Base-by-base conservation (phyloP, 2,329 filamentous ascomycete species). In the Cylindrodendrum hubeiense region DNA sequence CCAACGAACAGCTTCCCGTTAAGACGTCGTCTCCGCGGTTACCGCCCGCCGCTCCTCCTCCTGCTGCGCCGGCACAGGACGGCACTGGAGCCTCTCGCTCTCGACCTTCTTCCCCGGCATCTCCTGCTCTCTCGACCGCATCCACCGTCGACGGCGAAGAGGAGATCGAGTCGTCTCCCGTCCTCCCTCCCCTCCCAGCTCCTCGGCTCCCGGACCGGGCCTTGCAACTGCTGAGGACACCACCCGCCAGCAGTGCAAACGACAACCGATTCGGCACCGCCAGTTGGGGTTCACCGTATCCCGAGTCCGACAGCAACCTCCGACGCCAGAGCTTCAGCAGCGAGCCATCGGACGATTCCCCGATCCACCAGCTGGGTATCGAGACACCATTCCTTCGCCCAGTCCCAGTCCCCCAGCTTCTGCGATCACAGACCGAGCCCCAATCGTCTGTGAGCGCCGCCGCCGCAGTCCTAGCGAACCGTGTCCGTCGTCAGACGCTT, bases 271-370 rank as follows among this genome's bases (percentile, higher is more conserved):
- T 87, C 78, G 85, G 86, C 66, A 96, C 93, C 50, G 91, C 94
- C 52, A 95, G 91, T 78, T 97, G 95, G 94, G 95, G 95, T 61
- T 97, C 94, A 58, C 95, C 95, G 22, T 97, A 97, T 81, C 90
- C 92, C 60, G 86, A 86, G 67, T 87, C 91, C 41, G 91, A 87
- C 62, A 79, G 78, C 71, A 79, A 85, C 65, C 81, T 85, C 59
- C 84, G 84, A 56, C 80, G 80, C 58, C 80, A 83, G 67, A 89
- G 87, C 71, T 82, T 84, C 69, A 86, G 86, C 75, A 90, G 88
- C 78, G 88, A 86, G 72, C 80, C 80, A 63, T 90, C 87, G 3
- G 87, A 89, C 73, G 87, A 88, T 67, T 87, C 85, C 47, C 88
- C 86, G 0, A 84, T 90, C 67, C 88, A 90, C 68, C 86, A 87